Evolutionary conservation across 306 rosid genomes (phyloP), one percentile per base, ranked within the genome.

Genomic region (Trifolium pratense): DNA sequence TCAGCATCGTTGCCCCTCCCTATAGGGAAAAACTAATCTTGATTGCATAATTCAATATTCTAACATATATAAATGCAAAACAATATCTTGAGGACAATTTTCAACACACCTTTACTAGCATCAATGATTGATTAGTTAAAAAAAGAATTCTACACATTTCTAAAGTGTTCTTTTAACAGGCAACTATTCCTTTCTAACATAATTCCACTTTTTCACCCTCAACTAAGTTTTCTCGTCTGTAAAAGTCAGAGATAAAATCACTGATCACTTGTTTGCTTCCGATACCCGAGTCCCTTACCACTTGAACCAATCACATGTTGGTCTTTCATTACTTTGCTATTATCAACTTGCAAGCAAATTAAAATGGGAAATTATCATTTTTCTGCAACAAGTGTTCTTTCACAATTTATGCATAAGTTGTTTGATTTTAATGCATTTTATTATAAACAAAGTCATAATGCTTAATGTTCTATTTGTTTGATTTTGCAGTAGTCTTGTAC

Each of bases 1-100:
- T 59, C 40, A 59, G 31, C 63, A 57, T 57, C 63, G 2, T 8
- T 57, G 40, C 65, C 34, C 20, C 39, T 29, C 65, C 65, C 6
- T 3, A 15, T 29, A 29, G 65, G 21, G 65, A 14, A 57, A 56
- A 59, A 8, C 13, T 26, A 57, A 57, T 57, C 63, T 23, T 26
- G 39, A 58, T 10, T 3, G 64, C 18, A 58, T 58, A 25, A 58
- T 13, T 58, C 18, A 26, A 14, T 26, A 18, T 26, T 14, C 3
- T 58, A 6, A 58, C 39, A 58, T 14, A 58, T 14, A 58, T 26
- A 26, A 15, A 58, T 25, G 64, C 5, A 58, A 26, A 37, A 58
- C 17, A 53, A 9, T 58, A 58, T 58, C 29, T 58, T 25, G 64
- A 58, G 12, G 7, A 6, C 9, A 13, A 17, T 21, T 16, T 51